Conservation (phyloP, 2,329 filamentous ascomycete genomes). For the Alternaria sp. region DNA sequence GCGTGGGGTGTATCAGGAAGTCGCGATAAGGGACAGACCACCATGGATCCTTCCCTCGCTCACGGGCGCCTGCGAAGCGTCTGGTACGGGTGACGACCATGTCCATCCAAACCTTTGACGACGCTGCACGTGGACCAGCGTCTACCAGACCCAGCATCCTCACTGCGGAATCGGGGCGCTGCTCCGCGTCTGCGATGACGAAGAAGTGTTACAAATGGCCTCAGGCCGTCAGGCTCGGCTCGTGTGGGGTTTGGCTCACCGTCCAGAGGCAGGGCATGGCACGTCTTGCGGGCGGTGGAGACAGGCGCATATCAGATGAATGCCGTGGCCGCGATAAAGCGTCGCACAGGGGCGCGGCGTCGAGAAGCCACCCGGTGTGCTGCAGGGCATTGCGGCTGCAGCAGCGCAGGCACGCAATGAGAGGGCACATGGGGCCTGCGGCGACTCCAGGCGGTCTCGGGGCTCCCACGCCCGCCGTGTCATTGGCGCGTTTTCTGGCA, state of each 20-base stretch:
- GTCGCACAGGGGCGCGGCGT: background rate
- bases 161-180: background rate
- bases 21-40: slow-evolving; percentile 28
- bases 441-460: slow-evolving; percentile 8
- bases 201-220: slow-evolving; percentile 25
- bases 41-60: background rate
- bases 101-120: background rate
- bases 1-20: slow-evolving; percentile 32
- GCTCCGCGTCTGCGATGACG: slow-evolving; percentile 18
- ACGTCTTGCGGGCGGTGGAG: background rate
- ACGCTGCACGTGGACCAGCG: background rate
- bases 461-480: slow-evolving; percentile 18
- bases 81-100: background rate
- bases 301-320: background rate
- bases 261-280: background rate
- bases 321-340: slow-evolving; percentile 10
- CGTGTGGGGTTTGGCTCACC: slow-evolving; percentile 23
- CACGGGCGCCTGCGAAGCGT: background rate
- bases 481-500: slow-evolving; percentile 23
- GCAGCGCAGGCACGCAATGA: slow-evolving; percentile 23
- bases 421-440: slow-evolving; percentile 12
- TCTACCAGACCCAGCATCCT: slow-evolving; percentile 4
- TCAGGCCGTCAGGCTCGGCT: slow-evolving; percentile 8
- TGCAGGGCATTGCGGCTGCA: slow-evolving; percentile 27
- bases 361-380: background rate